phyloP scores from a whole-genome alignment of 225 moss, liverwort and hornwort species.

The Pseudoscleropodium purum region DNA sequence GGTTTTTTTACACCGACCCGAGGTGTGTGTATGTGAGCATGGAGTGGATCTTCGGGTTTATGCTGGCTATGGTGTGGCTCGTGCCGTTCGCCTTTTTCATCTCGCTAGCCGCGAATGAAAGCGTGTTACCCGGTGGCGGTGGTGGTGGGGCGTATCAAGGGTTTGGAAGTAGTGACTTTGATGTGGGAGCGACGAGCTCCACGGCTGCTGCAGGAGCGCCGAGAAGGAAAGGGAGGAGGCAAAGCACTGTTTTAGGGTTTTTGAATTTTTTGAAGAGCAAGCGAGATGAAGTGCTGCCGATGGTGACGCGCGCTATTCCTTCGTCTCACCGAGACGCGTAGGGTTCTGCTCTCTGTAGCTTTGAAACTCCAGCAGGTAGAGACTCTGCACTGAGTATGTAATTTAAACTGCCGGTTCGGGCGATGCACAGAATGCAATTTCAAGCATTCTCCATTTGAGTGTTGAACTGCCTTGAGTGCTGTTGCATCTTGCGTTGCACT shows the following conservation, averaged over 20 bases:
- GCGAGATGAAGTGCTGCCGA: slow-evolving; percentile 78
- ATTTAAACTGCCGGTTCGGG: neutral
- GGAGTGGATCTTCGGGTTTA: slow-evolving; percentile 89
- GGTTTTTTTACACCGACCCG: slow-evolving; percentile 79
- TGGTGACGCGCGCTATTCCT: slow-evolving; percentile 67
- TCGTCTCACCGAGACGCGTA: slow-evolving; percentile 36
- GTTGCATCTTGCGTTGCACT: neutral
- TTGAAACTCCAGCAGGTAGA: slow-evolving; percentile 6
- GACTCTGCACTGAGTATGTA: neutral
- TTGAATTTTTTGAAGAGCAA: slow-evolving; percentile 72
- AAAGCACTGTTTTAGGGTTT: slow-evolving; percentile 59
- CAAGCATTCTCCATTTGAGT: neutral
- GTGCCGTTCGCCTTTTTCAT: slow-evolving; percentile 90
- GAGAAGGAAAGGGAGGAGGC: slow-evolving; percentile 27
- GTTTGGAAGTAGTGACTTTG: slow-evolving; percentile 16
- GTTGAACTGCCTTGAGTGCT: neutral
- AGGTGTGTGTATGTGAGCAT: slow-evolving; percentile 70
- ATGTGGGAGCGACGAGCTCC: neutral
- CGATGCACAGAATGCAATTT: neutral
- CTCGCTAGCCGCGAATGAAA: slow-evolving; percentile 92
- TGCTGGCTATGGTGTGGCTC: slow-evolving; percentile 83
- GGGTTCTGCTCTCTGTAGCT: neutral
- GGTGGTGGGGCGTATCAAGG: slow-evolving; percentile 11
- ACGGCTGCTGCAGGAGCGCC: neutral
- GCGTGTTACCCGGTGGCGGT: slow-evolving; percentile 58